Percentiles rank a stretch among this genome's conserved stretches.
Conservation (phyloP, 352 stramenopile species). For the Globisporangium iwayamae region DNA sequence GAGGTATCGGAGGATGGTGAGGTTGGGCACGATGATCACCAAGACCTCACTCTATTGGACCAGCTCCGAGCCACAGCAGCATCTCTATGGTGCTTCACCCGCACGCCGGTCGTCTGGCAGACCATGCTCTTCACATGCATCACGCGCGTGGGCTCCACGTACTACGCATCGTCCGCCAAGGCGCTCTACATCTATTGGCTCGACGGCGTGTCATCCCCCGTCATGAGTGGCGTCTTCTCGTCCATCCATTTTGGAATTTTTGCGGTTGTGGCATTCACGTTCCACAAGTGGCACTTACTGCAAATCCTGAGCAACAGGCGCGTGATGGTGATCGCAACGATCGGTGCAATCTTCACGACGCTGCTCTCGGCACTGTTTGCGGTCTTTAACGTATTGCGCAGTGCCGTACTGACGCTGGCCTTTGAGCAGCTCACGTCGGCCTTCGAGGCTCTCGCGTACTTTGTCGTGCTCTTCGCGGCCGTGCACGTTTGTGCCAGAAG, state of each 20-base stretch:
- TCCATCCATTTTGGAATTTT: conserved; percentile 46
- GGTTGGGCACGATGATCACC: not conserved
- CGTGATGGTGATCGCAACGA: conserved; percentile 30
- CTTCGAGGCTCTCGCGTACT: conserved; percentile 56
- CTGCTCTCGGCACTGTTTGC: conserved; percentile 47
- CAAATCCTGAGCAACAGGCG: conserved; percentile 33
- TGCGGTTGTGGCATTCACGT: conserved; percentile 26
- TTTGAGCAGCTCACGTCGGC: conserved; percentile 46
- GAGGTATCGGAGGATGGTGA: not conserved
- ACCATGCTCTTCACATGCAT: conserved; percentile 40
- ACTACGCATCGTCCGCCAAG: conserved; percentile 55
- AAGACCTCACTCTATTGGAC: not conserved
- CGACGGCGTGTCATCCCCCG: conserved; percentile 17
- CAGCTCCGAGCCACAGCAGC: conserved; percentile 15
- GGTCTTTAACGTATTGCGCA: conserved; percentile 55
- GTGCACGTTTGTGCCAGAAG: conserved; percentile 29
- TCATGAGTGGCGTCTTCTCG: conserved; percentile 46
- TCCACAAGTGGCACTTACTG: conserved; percentile 16
- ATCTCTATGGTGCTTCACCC: conserved; percentile 31
- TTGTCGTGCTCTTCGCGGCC: conserved; percentile 41
- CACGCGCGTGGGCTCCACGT: conserved; percentile 45
- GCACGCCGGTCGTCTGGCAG: conserved; percentile 39
- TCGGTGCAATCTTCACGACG: conserved; percentile 31
- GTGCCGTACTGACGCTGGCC: conserved; percentile 34
- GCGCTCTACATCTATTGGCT: conserved; percentile 62